Percentiles rank a stretch among this genome's conserved stretches.
phyloP scores from a whole-genome alignment of 768 basidiomycete species.

The Galerina marginata region DNA sequence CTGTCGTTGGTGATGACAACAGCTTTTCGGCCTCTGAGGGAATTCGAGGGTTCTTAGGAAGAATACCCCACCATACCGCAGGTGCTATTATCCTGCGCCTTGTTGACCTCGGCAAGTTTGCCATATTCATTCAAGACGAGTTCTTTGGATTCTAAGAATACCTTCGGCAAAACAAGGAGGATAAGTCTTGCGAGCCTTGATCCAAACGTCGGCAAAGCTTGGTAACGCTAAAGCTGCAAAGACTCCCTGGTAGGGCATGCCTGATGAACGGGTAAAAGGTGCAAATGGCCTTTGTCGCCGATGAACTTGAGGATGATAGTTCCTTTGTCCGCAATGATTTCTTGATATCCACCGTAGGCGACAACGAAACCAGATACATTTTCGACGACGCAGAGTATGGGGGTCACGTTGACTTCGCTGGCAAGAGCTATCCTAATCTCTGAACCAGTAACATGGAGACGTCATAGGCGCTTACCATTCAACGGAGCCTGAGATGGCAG shows the following conservation, averaged over 20 bases:
- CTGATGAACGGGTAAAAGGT: slow-evolving; percentile 92
- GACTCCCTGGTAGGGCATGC: slow-evolving; percentile 98
- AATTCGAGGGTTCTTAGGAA: slow-evolving; percentile 91
- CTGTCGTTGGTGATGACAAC: slow-evolving; percentile 98
- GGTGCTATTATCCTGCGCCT: slow-evolving; percentile 91
- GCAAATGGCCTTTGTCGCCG: slow-evolving; percentile 95
- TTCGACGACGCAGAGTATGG: slow-evolving; percentile 97
- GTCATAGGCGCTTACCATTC: slow-evolving; percentile 99
- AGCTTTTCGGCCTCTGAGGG: slow-evolving; percentile 80
- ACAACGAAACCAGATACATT: slow-evolving; percentile 99
- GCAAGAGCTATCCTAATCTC: slow-evolving; percentile 96
- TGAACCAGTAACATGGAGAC: slow-evolving; percentile 95
- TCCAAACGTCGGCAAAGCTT: slow-evolving; percentile 96
- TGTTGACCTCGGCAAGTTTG: slow-evolving; percentile 86
- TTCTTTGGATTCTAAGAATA: slow-evolving; percentile 83
- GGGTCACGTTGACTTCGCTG: slow-evolving; percentile 90
- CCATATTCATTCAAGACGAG: slow-evolving; percentile 95
- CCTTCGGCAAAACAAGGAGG: slow-evolving; percentile 75
- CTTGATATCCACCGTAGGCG: slow-evolving; percentile 97
- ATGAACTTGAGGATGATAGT: slow-evolving; percentile 96
- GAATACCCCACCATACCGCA: slow-evolving; percentile 99
- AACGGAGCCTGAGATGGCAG: slow-evolving; percentile 98
- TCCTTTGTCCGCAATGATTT: slow-evolving; percentile 95
- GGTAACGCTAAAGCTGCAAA: slow-evolving; percentile 95
- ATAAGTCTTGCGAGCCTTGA: slow-evolving; percentile 66